Evolutionary conservation across 2,329 filamentous ascomycete genomes (phyloP).

Genomic region (Fusarium sp.): DNA sequence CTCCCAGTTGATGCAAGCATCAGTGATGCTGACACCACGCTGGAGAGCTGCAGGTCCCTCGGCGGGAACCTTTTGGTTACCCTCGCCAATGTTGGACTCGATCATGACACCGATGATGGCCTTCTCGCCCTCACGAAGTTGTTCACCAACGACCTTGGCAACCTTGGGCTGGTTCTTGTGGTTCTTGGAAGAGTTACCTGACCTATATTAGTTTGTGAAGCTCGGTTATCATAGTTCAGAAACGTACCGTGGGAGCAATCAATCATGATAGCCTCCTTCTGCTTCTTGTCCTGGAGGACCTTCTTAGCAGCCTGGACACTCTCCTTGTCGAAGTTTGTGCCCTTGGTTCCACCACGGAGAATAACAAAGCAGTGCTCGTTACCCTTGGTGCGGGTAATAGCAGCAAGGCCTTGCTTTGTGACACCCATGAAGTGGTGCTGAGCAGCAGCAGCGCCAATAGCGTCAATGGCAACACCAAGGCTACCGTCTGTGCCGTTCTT

Average conservation of each 20-base stretch:
- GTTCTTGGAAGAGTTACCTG: conserved; percentile 96
- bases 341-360: conserved; percentile 87
- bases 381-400: conserved; percentile 91
- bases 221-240: conserved; percentile 52
- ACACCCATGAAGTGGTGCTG: conserved; percentile 98
- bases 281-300: conserved; percentile 81
- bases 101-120: conserved; percentile 98
- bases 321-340: conserved; percentile 92
- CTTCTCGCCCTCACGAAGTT: conserved; percentile 87
- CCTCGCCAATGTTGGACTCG: conserved; percentile 95
- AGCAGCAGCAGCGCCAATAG: conserved; percentile 86
- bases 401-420: conserved; percentile 95
- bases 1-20: conserved; percentile 96
- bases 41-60: conserved; percentile 83
- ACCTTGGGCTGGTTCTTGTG: conserved; percentile 98
- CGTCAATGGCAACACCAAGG: conserved; percentile 91
- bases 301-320: conserved; percentile 84
- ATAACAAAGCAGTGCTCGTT: conserved; percentile 99
- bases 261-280: conserved; percentile 93
- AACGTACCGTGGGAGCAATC: conserved; percentile 92
- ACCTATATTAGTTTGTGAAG: not conserved
- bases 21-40: conserved; percentile 93
- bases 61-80: conserved; percentile 85
- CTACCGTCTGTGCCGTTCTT: conserved; percentile 99
- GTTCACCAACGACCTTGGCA: conserved; percentile 81